Percentiles rank a stretch among this genome's conserved stretches.
Conservation (phyloP, 768 basidiomycete genomes). For the Suillus placidus region DNA sequence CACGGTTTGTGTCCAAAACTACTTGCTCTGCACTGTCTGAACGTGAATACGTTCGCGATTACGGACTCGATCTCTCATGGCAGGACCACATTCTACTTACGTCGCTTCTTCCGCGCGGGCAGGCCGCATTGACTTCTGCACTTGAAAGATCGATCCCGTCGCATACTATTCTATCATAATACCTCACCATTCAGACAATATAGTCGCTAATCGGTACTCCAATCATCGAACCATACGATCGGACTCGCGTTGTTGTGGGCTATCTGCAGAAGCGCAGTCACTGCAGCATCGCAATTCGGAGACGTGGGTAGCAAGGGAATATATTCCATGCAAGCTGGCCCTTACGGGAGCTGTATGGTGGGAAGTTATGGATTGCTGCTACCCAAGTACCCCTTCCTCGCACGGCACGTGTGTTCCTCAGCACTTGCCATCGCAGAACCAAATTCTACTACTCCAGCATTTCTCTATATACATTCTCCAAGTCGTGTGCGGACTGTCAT, state of each 20-base stretch:
- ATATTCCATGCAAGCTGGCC: constrained; percentile 84
- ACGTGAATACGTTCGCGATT: constrained; percentile 41
- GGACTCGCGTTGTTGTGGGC: constrained; percentile 66
- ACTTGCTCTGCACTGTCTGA: constrained; percentile 40
- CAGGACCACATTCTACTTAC: constrained; percentile 2
- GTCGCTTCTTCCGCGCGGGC: constrained; percentile 1
- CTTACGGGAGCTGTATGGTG: constrained; percentile 67
- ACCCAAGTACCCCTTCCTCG: constrained; percentile 76
- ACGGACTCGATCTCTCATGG: constrained; percentile 27
- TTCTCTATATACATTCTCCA: constrained; percentile 17
- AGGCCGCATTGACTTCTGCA: constrained; percentile 12
- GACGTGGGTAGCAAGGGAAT: constrained; percentile 34
- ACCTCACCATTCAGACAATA: constrained; percentile 49
- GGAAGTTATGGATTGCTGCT: constrained; percentile 77
- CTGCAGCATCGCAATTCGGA: constrained; percentile 7
- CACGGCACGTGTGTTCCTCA: constrained; percentile 78
- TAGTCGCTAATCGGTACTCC: constrained; percentile 63
- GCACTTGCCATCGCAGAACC: constrained; percentile 55
- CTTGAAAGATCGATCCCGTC: constrained; percentile 20
- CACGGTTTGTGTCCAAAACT: neutral
- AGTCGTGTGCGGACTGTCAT: constrained; percentile 73
- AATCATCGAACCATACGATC: constrained; percentile 79
- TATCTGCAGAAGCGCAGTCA: neutral
- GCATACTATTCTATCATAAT: constrained; percentile 59
- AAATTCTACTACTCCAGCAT: constrained; percentile 37